Percentiles rank a stretch among this genome's conserved stretches.
Conservation (phyloP, 1,139 yeast species). For the Blastobotrys petasosporus region DNA sequence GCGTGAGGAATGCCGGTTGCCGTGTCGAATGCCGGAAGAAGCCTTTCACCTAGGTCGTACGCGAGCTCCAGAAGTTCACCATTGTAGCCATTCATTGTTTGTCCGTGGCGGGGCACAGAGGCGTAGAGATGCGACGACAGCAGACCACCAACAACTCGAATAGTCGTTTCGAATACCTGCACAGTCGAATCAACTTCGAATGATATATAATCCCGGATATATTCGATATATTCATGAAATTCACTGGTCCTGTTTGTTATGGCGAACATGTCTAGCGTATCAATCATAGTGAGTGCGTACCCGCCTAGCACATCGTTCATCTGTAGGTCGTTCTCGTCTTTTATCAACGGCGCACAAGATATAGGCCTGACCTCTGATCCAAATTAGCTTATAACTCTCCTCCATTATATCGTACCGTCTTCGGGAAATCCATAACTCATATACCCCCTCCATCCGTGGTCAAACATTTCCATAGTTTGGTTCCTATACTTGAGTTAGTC, state of each 20-base stretch:
- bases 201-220: slow-evolving; percentile 39
- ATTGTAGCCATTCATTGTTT: slow-evolving; percentile 46
- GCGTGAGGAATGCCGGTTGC: slow-evolving; percentile 63
- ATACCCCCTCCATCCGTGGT: slow-evolving; percentile 76
- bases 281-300: slow-evolving; percentile 69
- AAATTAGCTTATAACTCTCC: neutral
- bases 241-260: slow-evolving; percentile 58
- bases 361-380: slow-evolving; percentile 54
- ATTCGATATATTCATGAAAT: slow-evolving; percentile 45
- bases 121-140: slow-evolving; percentile 72
- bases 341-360: slow-evolving; percentile 61
- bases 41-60: slow-evolving; percentile 59
- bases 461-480: slow-evolving; percentile 41
- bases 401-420: slow-evolving; percentile 43
- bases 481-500: neutral
- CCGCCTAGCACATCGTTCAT: slow-evolving; percentile 85
- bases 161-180: slow-evolving; percentile 83
- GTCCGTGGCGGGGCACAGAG: slow-evolving; percentile 49
- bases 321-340: slow-evolving; percentile 57
- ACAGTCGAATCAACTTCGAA: slow-evolving; percentile 65
- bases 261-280: slow-evolving; percentile 72
- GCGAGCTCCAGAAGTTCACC: slow-evolving; percentile 69
- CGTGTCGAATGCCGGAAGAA: slow-evolving; percentile 60
- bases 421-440: slow-evolving; percentile 67
- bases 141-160: slow-evolving; percentile 88